These are phyloP conservation scores for Tubosaeta sp. DNA, from an alignment of 768 basidiomycete species.

Conservation along the genomic window DNA sequence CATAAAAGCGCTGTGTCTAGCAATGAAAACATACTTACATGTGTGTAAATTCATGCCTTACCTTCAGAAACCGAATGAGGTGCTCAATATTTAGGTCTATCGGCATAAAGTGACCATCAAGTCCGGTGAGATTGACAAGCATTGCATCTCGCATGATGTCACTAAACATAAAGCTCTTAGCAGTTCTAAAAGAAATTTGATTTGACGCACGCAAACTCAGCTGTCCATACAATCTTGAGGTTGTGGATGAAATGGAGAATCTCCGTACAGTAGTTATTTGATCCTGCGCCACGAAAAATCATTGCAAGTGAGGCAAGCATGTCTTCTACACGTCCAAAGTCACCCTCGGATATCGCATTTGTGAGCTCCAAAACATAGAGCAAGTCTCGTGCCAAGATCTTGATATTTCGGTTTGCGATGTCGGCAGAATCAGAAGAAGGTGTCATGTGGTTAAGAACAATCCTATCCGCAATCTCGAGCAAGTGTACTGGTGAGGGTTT, in stretches of 20 bases:
- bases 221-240: slow-evolving; percentile 32
- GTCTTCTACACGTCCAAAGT: slow-evolving; percentile 33
- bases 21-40: no score
- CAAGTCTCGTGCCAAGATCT: slow-evolving; percentile 27
- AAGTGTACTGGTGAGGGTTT: slow-evolving; percentile 10
- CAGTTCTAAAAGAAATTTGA: neutral
- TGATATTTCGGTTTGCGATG: slow-evolving; percentile 19
- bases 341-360: slow-evolving; percentile 24
- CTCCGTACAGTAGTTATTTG: slow-evolving; percentile 17
- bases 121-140: slow-evolving; percentile 32
- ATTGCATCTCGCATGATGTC: slow-evolving; percentile 39
- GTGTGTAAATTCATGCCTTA: no score
- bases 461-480: slow-evolving; percentile 9
- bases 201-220: slow-evolving; percentile 23
- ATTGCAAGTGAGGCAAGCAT: slow-evolving; percentile 14
- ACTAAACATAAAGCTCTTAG: neutral
- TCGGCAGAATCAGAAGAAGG: no score
- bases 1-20: no score
- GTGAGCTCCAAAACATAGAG: slow-evolving; percentile 29
- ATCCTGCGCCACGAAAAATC: slow-evolving; percentile 17
- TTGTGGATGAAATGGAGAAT: slow-evolving; percentile 19
- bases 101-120: slow-evolving; percentile 32
- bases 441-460: slow-evolving; percentile 12
- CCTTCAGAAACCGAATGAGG: slow-evolving; percentile 32
- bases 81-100: slow-evolving; percentile 39